Evolutionary conservation across 768 basidiomycete genomes (phyloP), one percentile per base, ranked within the genome.

Genomic region (Auricularia sp.): DNA sequence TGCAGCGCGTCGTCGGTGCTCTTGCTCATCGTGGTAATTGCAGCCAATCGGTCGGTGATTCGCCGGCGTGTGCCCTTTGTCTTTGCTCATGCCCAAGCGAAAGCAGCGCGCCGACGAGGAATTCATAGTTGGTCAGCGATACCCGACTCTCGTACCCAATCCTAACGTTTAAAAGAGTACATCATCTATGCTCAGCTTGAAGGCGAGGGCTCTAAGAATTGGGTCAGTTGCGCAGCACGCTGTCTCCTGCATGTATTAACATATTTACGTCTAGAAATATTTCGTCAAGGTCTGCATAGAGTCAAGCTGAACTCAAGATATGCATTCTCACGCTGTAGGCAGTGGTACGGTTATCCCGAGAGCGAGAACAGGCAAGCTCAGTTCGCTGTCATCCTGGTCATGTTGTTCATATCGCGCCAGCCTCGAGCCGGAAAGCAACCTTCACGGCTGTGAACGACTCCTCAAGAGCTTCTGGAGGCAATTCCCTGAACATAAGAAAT

Each of bases 1-100:
- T 88, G 89, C 24, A 94, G 86, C 24, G 92, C 96, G 75, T 98
- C 95, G 71, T 90, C 29, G 39, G 44, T 61, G 34, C 44, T 62
- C 34, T 35, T 51, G 14, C 11, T 6, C 21, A 42, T 42, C 8
- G 8, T 42, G 39, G 39, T 42, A 42, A 42, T 7, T 7, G 39
- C 13, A 7, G 39, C 13, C 39, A 7, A 14, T 42, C 39, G 13
- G 39, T 42, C 39, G 39, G 39, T 7, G 5, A 4, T 42, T 42
- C 39, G 39, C 39, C 39, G 39, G 39, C 39, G 39, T 14, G 39
- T 42, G 39, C 39, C 13, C 39, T 42, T 7, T 14, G 18, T 51
- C 47, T 18, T 18, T 16, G 47, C 14, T 51, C 18, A 21, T 16
- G 18, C 10, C 11, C 47, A 51, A 51, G 21, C 47, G 47, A 51